Evolutionary conservation across 805 yeast genomes (phyloP), one percentile per base, ranked within the genome.

Genomic region (Barnettozyma californica): DNA sequence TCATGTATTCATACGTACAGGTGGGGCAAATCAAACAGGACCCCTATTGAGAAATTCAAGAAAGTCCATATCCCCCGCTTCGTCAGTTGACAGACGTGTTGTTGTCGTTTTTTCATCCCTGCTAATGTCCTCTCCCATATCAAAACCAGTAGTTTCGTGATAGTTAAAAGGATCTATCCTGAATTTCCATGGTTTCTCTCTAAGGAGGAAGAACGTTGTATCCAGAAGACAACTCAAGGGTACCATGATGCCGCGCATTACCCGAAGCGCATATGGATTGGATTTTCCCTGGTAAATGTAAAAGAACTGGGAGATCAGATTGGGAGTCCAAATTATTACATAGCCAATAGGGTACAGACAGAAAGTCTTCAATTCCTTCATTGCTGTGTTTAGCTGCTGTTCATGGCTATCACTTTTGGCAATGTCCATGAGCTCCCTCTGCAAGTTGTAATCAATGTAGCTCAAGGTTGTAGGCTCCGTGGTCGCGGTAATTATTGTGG

Each of bases 321-420:
- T 53, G 1, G 54, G 35, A 1, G 44, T 45, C 63, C 63, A 59
- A 0, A 54, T 50, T 6, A 54, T 8, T 1, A 58, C 14, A 31
- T 59, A 59, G 3, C 58, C 55, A 3, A 59, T 7, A 9, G 63
- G 63, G 39, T 59, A 59, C 1, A 57, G 23, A 6, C 49, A 44
- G 21, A 59, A 55, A 1, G 57, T 52, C 23, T 51, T 51, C 8
- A 54, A 26, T 35, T 59, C 60, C 35, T 51, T 50, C 44, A 50
- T 45, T 8, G 55, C 53, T 4, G 48, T 33, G 25, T 41, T 41
- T 16, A 47, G 36, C 21, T 52, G 45, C 13, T 45, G 48, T 4
- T 44, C 50, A 16, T 37, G 40, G 8, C 31, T 50, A 1, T 41
- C 33, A 10, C 41, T 47, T 7, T 41, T 33, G 2, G 56, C 42